Evolutionary conservation across 1,284 basidiomycete species (phyloP), one percentile per base, ranked within the genome.

Genomic region (Moesziomyces globuligerus): DNA sequence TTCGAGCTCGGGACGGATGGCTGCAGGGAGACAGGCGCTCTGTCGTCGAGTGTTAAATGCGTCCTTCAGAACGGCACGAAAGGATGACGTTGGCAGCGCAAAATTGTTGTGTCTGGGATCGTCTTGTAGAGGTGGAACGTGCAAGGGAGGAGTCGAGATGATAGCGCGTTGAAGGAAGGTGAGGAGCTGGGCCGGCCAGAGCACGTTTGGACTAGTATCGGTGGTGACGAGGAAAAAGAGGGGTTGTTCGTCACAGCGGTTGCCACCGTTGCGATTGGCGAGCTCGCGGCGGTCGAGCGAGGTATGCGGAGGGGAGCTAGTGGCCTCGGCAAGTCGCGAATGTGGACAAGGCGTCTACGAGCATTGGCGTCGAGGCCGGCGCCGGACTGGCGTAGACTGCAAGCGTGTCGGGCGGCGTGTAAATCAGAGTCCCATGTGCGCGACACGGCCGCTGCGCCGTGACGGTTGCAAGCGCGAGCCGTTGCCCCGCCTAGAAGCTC

Each of bases 381-480:
- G n/a, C n/a, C n/a, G n/a, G n/a, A n/a, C n/a, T n/a, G 40, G 40
- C 40, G 23, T 41, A 41, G 21, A 41, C 5, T 41, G 21, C 40
- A 11, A 41, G 40, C 40, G 40, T 24, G 40, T 41, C 40, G 40
- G 23, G 23, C 18, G 18, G 15, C 6, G 18, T 21, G 38, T 13
- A 39, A 20, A 6, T 4, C 8, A 1, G 4, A 4, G 7, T 13
- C 15, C 32, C 32, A 34, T 5, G 26, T 7, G 32, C 15, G 15
- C 13, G 6, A 34, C 32, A 17, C 32, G 15, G 32, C 32, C 32
- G 32, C 17, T 20, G 40, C 20, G 7, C 15, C 18, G 24, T 21
- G 15, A 17, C 20, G 21, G 40, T 23, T 41, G 40, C 24, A 23
- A 39, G 20, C 9, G 18, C 20, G 38, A 39, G 18, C 20, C 38